Conservation (phyloP, 306 rosid species). For the Cicer yamashitae region DNA sequence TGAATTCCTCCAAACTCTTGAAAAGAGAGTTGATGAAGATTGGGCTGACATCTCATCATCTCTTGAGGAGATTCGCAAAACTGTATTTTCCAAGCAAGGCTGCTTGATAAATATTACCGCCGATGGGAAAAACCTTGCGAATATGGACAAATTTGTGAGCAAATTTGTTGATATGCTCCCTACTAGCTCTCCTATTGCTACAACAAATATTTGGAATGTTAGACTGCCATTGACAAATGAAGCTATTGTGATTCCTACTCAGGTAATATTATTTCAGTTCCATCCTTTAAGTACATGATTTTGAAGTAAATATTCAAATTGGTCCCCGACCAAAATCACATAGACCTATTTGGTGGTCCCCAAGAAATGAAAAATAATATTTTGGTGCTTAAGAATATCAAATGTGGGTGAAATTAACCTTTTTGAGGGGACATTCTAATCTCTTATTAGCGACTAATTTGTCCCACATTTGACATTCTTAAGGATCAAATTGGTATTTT, state of each 20-base stretch:
- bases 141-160: conserved; percentile 61
- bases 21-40: conserved; percentile 85
- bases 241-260: conserved; percentile 92
- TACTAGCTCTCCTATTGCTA: conserved; percentile 55
- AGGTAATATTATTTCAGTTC: conserved; percentile 58
- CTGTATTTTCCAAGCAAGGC: conserved; percentile 72
- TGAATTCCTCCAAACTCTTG: conserved; percentile 81
- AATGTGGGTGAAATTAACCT: not conserved
- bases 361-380: not conserved
- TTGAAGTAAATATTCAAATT: not conserved
- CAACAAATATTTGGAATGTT: conserved; percentile 61
- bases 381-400: not conserved
- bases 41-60: conserved; percentile 85
- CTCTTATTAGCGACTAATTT: not conserved
- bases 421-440: not conserved
- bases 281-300: conserved; percentile 21
- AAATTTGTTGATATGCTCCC: conserved; percentile 87
- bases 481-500: not conserved
- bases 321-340: not conserved
- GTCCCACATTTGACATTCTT: not conserved
- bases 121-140: conserved; percentile 69
- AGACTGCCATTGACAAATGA: conserved; percentile 72
- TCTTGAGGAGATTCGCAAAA: conserved; percentile 90
- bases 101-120: conserved; percentile 86
- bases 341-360: not conserved